Base-by-base conservation (phyloP, 371 early-diverging fungal species). In the Mucor indicus region DNA sequence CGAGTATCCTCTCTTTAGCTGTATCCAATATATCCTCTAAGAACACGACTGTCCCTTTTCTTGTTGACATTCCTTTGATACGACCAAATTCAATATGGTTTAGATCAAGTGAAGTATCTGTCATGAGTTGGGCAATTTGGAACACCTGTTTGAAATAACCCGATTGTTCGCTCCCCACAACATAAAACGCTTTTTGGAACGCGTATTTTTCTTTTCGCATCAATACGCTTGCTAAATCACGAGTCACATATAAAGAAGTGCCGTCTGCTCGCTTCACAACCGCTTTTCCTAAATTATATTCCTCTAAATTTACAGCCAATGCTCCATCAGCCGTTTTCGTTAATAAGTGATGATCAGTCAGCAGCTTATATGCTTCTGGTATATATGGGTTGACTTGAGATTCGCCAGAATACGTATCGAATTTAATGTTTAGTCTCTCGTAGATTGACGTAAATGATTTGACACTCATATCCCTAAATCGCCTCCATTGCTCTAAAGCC, bases 371-470 rank as follows among this genome's bases (percentile, higher is more conserved):
- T 12, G 90, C 89, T 20, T 79, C 73, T 8, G 79, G 62, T 46
- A 92, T 89, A 51, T 81, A 81, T 20, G 69, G 62, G 6, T 82
- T 83, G 39, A 90, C 92, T 60, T 90, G 77, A 3, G 97, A 95
- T 72, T 99, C 99, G 30, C 99, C 99, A 0, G 96, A 93, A 73
- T 96, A 99, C 8, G 90, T 81, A 57, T 98, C 98, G 75, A 99
- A 99, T 21, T 83, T 60, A 55, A 98, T 83, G 55, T 90, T 89
- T 21, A 99, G 75, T 38, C 93, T 86, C 12, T 80, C 79, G 53
- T 99, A 99, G 7, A 91, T 81, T 12, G 81, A 66, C 46, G 84
- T 79, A 78, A 96, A 99, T 49, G 91, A 87, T 23, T 69, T 76
- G 30, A 98, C 94, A 43, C 91, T 90, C 48, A 98, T 60, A 3